A percentile compares a stretch with the other conserved stretches of the same genome.
phyloP scores from a whole-genome alignment of 2,329 filamentous ascomycete species.

The Blastomyces percursus region DNA sequence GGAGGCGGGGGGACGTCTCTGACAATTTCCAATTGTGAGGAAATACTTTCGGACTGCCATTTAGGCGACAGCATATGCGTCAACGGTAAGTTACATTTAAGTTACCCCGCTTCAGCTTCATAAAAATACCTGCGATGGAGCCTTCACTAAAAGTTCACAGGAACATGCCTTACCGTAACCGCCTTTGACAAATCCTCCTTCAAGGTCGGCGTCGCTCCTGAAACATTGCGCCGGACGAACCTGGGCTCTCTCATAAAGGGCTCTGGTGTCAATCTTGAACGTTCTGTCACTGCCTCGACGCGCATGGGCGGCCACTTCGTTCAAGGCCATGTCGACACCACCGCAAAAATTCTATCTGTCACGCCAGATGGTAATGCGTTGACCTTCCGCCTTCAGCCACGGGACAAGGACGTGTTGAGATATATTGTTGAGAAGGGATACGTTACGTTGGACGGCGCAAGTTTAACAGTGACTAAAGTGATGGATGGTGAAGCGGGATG shows the following conservation, averaged over 20 bases:
- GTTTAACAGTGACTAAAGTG: slow-evolving; percentile 81
- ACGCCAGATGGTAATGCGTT: slow-evolving; percentile 80
- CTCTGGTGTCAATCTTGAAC: slow-evolving; percentile 79
- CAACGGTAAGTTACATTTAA: slow-evolving; percentile 51
- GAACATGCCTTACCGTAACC: slow-evolving; percentile 88
- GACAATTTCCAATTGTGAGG: slow-evolving; percentile 64
- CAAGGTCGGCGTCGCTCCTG: slow-evolving; percentile 87
- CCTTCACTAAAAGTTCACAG: slow-evolving; percentile 14
- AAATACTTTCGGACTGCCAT: slow-evolving; percentile 72
- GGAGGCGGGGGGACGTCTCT: slow-evolving; percentile 76
- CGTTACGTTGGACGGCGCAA: slow-evolving; percentile 86
- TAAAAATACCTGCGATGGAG: neutral
- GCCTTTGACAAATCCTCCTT: slow-evolving; percentile 54
- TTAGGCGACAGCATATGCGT: slow-evolving; percentile 89
- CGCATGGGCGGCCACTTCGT: slow-evolving; percentile 98
- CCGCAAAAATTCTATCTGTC: slow-evolving; percentile 61
- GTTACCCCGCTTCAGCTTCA: neutral
- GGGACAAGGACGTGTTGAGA: slow-evolving; percentile 56
- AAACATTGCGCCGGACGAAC: slow-evolving; percentile 92
- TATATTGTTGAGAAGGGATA: slow-evolving; percentile 97
- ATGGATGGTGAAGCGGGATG: slow-evolving; percentile 69
- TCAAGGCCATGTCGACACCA: slow-evolving; percentile 92
- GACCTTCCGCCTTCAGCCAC: slow-evolving; percentile 71
- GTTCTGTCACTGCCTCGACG: slow-evolving; percentile 79
- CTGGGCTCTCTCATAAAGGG: slow-evolving; percentile 60